Evolutionary conservation across 2,329 filamentous ascomycete genomes (phyloP).

Genomic region (Sordariomycetes sp.): DNA sequence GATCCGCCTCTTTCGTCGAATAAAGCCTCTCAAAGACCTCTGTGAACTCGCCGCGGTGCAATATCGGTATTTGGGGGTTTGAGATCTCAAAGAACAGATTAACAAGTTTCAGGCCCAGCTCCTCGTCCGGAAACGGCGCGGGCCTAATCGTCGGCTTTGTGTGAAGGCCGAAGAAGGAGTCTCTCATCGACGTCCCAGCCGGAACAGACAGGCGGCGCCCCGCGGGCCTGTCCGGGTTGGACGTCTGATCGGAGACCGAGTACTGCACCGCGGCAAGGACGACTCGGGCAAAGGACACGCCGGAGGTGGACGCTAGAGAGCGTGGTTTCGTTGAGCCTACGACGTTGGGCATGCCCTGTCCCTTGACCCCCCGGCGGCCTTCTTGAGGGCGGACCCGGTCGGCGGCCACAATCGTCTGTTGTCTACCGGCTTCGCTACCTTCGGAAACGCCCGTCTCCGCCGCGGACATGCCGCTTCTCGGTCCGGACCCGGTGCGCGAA

Average conservation of each 20-base stretch:
- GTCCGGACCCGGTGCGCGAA: conserved; percentile 34
- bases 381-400: conserved; percentile 21
- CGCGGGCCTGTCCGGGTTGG: conserved; percentile 8
- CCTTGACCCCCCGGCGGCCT: conserved; percentile 13
- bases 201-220: conserved; percentile 9
- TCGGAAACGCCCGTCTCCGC: conserved; percentile 15
- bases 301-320: conserved; percentile 75
- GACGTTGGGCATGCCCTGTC: conserved; percentile 56
- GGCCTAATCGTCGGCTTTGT: conserved; percentile 80
- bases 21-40: conserved; percentile 78
- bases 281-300: conserved; percentile 87
- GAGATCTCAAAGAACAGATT: conserved; percentile 91
- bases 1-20: conserved; percentile 50
- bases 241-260: conserved; percentile 39
- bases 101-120: conserved; percentile 62
- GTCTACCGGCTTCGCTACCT: conserved; percentile 11
- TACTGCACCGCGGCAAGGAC: conserved; percentile 88
- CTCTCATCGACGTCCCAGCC: conserved; percentile 71
- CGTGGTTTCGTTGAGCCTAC: conserved; percentile 69
- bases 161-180: conserved; percentile 95
- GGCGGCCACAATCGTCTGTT: background rate
- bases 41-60: conserved; percentile 86
- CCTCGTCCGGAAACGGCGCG: conserved; percentile 70
- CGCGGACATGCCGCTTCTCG: conserved; percentile 17
- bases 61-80: conserved; percentile 88